Evolutionary conservation across 2,329 filamentous ascomycete species (phyloP).

Genomic region (Peltaster fructicola): DNA sequence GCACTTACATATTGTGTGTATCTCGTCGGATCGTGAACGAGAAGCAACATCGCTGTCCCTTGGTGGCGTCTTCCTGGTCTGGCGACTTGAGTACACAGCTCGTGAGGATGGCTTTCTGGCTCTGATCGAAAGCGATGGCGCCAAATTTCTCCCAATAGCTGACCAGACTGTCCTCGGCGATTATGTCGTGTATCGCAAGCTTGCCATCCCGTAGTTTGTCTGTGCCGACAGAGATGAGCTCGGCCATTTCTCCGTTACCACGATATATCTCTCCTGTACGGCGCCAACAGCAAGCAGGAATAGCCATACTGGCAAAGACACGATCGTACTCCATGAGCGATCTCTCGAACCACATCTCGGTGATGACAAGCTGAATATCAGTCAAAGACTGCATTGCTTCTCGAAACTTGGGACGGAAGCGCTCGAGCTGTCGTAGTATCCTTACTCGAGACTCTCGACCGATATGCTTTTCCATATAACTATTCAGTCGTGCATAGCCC

Average conservation of each 20-base stretch:
- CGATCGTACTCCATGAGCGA: slow-evolving; percentile 96
- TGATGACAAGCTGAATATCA: slow-evolving; percentile 82
- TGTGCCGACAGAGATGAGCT: slow-evolving; percentile 82
- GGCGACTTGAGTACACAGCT: slow-evolving; percentile 82
- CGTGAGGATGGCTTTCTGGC: slow-evolving; percentile 87
- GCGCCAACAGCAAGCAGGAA: slow-evolving; percentile 93
- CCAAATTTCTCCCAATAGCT: slow-evolving; percentile 99
- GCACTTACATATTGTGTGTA: slow-evolving; percentile 80
- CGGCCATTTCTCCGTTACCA: slow-evolving; percentile 97
- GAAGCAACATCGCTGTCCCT: slow-evolving; percentile 60
- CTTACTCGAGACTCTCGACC: slow-evolving; percentile 69
- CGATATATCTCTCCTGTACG: slow-evolving; percentile 93
- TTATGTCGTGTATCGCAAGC: slow-evolving; percentile 84
- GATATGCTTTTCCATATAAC: slow-evolving; percentile 84
- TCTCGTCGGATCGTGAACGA: slow-evolving; percentile 93
- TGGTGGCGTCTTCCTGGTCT: slow-evolving; percentile 2
- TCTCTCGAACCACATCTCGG: slow-evolving; percentile 98
- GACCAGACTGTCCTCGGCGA: slow-evolving; percentile 86
- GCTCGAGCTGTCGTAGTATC: slow-evolving; percentile 77
- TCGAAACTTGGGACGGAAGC: slow-evolving; percentile 86
- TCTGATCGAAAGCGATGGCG: slow-evolving; percentile 86
- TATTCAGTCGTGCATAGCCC: slow-evolving; percentile 74
- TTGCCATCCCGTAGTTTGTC: slow-evolving; percentile 84
- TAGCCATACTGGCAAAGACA: slow-evolving; percentile 96
- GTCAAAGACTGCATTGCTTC: slow-evolving; percentile 86